Conservation (phyloP, 2,329 filamentous ascomycete genomes). For the Periglandula ipomoeae region DNA sequence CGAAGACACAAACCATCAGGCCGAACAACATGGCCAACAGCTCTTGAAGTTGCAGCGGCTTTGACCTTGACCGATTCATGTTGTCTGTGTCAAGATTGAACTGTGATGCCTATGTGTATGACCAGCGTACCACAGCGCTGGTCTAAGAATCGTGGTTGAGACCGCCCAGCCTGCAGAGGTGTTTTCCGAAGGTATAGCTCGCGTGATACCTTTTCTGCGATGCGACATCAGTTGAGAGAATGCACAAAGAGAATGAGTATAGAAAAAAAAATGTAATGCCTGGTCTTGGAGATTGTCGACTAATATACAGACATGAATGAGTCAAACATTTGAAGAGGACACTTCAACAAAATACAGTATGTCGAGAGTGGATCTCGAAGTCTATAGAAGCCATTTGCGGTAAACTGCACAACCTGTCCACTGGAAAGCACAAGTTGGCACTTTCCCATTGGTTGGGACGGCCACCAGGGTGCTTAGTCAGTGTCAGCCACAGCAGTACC, state of each 20-base stretch:
- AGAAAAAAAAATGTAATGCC: not conserved
- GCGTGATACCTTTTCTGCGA: no score
- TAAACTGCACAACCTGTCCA: not conserved
- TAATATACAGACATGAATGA: slow-evolving; percentile 7
- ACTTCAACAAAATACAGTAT: slow-evolving; percentile 5
- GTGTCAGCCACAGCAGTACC: not conserved
- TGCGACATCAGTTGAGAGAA: no score
- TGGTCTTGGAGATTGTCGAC: not conserved
- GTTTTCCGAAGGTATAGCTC: no score
- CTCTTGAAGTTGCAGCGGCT: not conserved
- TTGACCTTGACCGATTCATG: slow-evolving; percentile 2
- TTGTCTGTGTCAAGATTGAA: not conserved
- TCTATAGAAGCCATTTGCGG: not conserved
- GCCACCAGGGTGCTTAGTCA: slow-evolving; percentile 1
- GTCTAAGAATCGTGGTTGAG: no score
- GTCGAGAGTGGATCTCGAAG: slow-evolving; percentile 2
- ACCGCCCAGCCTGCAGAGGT: no score
- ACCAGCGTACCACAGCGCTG: no score
- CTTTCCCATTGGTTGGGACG: slow-evolving; percentile 6
- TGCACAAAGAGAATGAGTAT: not conserved
- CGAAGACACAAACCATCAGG: slow-evolving; percentile 18
- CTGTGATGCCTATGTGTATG: not conserved
- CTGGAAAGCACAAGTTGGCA: slow-evolving; percentile 7
- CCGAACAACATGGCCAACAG: slow-evolving; percentile 17
- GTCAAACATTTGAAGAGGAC: slow-evolving; percentile 11